Evolutionary conservation across 176 grass and related monocot species (phyloP), one percentile per base, ranked within the genome.

Genomic region (Eleusine coracana): DNA sequence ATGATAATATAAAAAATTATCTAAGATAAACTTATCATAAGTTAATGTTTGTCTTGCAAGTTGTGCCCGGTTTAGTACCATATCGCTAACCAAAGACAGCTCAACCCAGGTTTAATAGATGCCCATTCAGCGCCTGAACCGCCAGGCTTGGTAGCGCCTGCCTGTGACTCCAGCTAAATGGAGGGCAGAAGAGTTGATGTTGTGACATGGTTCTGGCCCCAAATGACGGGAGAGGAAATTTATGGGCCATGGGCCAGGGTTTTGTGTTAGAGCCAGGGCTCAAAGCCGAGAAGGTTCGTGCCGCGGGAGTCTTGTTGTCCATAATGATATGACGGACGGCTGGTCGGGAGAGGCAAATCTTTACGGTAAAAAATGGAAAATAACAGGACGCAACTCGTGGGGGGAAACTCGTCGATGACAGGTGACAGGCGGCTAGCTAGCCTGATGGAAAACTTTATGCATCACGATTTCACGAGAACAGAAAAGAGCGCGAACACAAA

Each of bases 121-220:
- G 39, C 64, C 16, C 12, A 5, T 69, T 27, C 13, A 0, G 20
- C 0, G 4, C 0, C 2, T 0, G 28, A 0, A 0, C 2, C 38
- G 78, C 77, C 48, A 13, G 21, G 78, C 21, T 38, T 21, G 31
- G 78, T 80, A 11, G 64, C 46, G 45, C 79, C 17, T 31, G 79
- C 66, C 79, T 81, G 64, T 81, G 0, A 81, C 79, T 80, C 79
- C n/a, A 81, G 67, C 52, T 52, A 1, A 27, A 8, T 0, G 79
- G 79, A 81, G 79, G 79, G 79, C 79, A 21, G 44, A 76, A 63
- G 58, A 77, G 59, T 65, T 65, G 59, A 5, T 66, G 76, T 1
- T 31, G 59, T 28, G 74, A 76, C 6, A 3, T 0, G 72, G 72
- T 13, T 37, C 0, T 58, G 50, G 73, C 73, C 73, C 31, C 72